A percentile compares a stretch with the other conserved stretches of the same genome.
Conservation (phyloP, 1,139 yeast genomes). For the Hyphopichia burtonii region DNA sequence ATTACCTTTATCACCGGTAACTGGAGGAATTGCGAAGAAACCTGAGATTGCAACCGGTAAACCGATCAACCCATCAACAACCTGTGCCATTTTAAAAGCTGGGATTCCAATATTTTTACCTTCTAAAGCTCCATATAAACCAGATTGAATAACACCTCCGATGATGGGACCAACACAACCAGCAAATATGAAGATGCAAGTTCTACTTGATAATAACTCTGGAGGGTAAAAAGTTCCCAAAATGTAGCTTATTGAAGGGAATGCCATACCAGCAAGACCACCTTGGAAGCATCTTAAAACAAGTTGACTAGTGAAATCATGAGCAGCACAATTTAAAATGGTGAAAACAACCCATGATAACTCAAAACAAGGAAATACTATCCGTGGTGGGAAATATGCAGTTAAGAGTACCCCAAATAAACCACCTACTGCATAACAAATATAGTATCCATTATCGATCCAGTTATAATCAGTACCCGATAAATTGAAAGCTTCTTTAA, state of each 20-base stretch:
- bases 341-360: neutral
- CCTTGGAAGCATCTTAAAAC: neutral
- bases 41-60: constrained; percentile 10
- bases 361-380: neutral
- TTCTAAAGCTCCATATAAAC: constrained; percentile 5
- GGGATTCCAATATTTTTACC: constrained; percentile 5
- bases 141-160: constrained; percentile 7
- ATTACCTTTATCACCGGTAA: constrained; percentile 2
- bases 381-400: neutral
- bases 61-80: constrained; percentile 8
- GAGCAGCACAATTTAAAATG: neutral
- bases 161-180: constrained; percentile 7
- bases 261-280: neutral
- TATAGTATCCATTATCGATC: neutral
- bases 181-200: constrained; percentile 13
- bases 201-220: constrained; percentile 14
- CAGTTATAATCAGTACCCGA: neutral
- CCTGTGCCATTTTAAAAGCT: constrained; percentile 4
- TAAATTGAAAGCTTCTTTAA: neutral
- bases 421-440: neutral
- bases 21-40: constrained; percentile 7
- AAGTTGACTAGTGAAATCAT: neutral
- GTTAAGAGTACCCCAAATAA: neutral
- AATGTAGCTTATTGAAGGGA: neutral
- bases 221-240: constrained; percentile 15